These are phyloP conservation scores for Hypoxylon trugodes DNA, from an alignment of 495 filamentous ascomycete genomes.

Conservation along the genomic window DNA sequence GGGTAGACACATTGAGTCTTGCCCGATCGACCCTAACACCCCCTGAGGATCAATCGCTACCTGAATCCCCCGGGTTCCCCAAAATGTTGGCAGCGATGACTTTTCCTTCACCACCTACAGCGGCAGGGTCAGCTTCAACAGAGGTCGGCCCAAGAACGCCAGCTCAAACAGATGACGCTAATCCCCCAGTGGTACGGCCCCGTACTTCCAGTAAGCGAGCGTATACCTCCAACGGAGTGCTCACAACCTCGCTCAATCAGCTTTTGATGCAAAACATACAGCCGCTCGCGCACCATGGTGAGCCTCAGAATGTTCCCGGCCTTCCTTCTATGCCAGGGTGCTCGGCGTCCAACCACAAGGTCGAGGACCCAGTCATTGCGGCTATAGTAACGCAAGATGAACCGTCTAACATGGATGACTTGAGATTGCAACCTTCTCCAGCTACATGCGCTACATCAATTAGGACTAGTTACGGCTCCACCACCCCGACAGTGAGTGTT, in stretches of 20 bases:
- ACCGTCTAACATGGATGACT: neutral
- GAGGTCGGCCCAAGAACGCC: constrained; percentile 2
- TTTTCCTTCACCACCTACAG: constrained; percentile 37
- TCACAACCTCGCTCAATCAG: constrained; percentile 23
- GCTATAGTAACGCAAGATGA: neutral
- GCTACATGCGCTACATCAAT: neutral
- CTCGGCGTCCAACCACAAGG: neutral
- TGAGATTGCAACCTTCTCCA: neutral
- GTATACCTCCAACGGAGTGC: constrained; percentile 3
- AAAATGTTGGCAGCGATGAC: constrained; percentile 38
- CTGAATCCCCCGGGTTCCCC: constrained; percentile 41
- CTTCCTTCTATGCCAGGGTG: neutral
- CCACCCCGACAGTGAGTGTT: neutral
- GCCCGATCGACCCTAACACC: constrained; percentile 12
- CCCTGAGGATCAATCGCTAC: constrained; percentile 13
- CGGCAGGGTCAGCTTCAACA: constrained; percentile 27
- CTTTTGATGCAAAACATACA: constrained; percentile 18
- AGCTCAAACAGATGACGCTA: neutral
- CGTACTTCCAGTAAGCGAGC: constrained; percentile 33
- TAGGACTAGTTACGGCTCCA: neutral
- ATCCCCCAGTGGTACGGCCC: constrained; percentile 18
- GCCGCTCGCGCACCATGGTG: neutral
- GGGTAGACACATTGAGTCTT: neutral
- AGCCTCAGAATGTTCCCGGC: neutral
- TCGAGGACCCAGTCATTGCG: neutral